Evolutionary conservation across 2,329 filamentous ascomycete genomes (phyloP), one percentile per base, ranked within the genome.

Genomic region (Diaporthe sp.): DNA sequence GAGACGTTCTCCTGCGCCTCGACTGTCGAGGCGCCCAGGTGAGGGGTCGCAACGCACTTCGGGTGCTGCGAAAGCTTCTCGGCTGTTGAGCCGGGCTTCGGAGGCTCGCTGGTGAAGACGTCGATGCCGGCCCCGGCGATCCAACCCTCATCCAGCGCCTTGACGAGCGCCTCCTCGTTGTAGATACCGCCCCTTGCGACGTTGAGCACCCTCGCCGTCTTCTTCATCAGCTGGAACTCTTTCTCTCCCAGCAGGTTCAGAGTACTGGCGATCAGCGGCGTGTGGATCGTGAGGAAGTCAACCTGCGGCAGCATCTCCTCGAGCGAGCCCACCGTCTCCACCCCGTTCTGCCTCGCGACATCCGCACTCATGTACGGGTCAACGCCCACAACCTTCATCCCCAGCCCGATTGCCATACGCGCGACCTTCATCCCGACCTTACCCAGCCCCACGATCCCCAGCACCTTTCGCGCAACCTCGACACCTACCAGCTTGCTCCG

Each of bases 1-100:
- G 92, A 94, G 4, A 96, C 94, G 75, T 95, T 96, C 79, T 96
- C 94, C 81, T 97, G 94, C 0, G 94, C 94, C 86, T 97, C 94
- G 44, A 93, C 88, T 0, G 94, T 97, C 0, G 92, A 94, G 0
- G 94, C 94, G 10, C 94, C 94, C 0, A 97, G 86, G 81, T 97
- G 94, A 1, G 94, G 94, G 10, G 94, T 96, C 1, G 92, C 92
- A 2, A 96, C 91, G 0, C 95, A 93, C 77, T 90, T 92, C 0
- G 92, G 89, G 78, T 96, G 94, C 13, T 86, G 86, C 73, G 93
- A 89, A 12, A 97, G 85, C 58, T 86, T 87, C 15, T 87, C 88
- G 2, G 94, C 92, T 5, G 88, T 85, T 2, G 92, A 92, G 44
- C 81, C 83, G 4, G 81, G 77, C 1, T 76, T 80, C 0, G 92